These are phyloP conservation scores for Carallia brachiata DNA, from an alignment of 345 rosid genomes.

Conservation along the genomic window DNA sequence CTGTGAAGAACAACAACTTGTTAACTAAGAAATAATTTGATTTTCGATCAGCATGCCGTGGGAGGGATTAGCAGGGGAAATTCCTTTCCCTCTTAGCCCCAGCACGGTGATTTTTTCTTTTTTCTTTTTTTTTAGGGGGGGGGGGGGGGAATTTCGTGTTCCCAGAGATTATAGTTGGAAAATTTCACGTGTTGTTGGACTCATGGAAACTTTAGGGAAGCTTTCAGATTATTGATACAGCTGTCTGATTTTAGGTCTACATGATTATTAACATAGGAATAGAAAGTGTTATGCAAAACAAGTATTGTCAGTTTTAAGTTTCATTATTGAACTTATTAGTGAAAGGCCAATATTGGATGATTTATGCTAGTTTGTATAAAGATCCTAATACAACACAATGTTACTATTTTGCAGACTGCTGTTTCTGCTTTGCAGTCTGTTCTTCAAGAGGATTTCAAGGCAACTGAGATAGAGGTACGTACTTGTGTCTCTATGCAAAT, in stretches of 20 bases:
- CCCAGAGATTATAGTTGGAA: too few species aligned
- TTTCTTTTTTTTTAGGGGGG: too few species aligned
- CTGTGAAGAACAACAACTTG: not conserved
- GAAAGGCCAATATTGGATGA: not conserved
- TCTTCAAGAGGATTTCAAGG: conserved; percentile 93
- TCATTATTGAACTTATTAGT: not conserved
- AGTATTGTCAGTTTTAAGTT: not conserved
- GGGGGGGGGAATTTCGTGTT: too few species aligned
- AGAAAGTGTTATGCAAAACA: not conserved
- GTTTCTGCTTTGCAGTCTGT: conserved; percentile 83
- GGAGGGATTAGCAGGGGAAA: too few species aligned
- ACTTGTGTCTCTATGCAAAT: not conserved
- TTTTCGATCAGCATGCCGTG: not conserved
- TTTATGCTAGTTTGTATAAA: not conserved
- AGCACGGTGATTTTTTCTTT: too few species aligned
- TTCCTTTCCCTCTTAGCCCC: too few species aligned
- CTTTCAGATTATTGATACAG: not conserved
- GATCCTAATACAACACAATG: conserved; percentile 13
- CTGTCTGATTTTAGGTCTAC: not conserved
- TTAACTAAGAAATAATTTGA: not conserved
- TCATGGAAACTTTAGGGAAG: not conserved
- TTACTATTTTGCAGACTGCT: conserved; percentile 45
- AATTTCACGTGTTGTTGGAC: too few species aligned
- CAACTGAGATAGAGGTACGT: conserved; percentile 93
- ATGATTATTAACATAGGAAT: not conserved